Evolutionary conservation across 345 rosid species (phyloP), one percentile per base, ranked within the genome.

Genomic region (Citrus medica): DNA sequence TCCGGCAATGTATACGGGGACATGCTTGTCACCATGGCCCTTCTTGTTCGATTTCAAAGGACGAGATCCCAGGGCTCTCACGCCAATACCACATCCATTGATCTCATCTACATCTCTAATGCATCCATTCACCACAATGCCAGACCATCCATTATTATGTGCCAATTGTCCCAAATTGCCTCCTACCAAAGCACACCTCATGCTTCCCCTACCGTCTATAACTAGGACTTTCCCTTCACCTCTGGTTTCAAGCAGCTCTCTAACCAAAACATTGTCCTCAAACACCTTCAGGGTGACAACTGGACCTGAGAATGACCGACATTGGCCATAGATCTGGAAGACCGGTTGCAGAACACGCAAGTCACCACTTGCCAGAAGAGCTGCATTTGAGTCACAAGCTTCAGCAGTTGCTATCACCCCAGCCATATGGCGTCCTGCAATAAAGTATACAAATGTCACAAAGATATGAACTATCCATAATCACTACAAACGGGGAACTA

Each of bases 191-290:
- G 98, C 94, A 71, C 97, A 92, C 76, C 97, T 90, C 85, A 61
- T 79, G 94, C 99, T 95, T 71, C 92, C 98, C 62, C 96, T 98
- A 28, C 99, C 96, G 74, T 95, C 98, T 55, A 91, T 84, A 17
- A 95, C 93, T 8, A 95, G 85, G 56, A 93, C 99, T 61, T 91
- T 74, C 10, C 97, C 96, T 79, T 95, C 93, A 8, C 99, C 97
- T 79, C 81, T 88, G 72, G 86, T 87, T 79, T 93, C 96, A 2
- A 93, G 89, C 27, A 89, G 84, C 89, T 86, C 88, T 56, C 97
- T 81, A 16, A 93, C 94, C 58, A 93, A 76, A 13, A 93, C 93
- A 38, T 95, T 93, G 91, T 95, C 96, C 86, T 93, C 98, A 9
- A 93, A 92, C 66, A 92, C 92, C 85, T 92, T 93, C 8, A 93